phyloP scores from a whole-genome alignment of 2,329 filamentous ascomycete species.

The Fonsecaea multimorphosa region DNA sequence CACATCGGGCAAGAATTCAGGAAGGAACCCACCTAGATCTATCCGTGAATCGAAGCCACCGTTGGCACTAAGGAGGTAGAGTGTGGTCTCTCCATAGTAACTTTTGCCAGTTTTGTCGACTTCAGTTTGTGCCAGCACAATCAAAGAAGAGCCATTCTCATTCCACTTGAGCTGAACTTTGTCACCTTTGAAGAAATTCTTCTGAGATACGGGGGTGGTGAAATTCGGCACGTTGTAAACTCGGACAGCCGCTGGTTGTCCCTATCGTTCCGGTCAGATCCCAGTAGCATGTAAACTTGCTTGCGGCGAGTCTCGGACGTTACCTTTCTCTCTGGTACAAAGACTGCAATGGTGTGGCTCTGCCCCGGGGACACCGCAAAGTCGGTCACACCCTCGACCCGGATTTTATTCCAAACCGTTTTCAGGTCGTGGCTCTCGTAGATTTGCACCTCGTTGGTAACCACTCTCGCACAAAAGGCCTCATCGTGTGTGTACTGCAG shows the following conservation, averaged over 20 bases:
- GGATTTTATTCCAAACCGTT: constrained; percentile 93
- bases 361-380: constrained; percentile 90
- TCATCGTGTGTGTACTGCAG: constrained; percentile 96
- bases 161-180: constrained; percentile 99
- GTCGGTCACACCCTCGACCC: constrained; percentile 85
- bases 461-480: constrained; percentile 86
- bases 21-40: constrained; percentile 63
- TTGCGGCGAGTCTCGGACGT: constrained; percentile 4
- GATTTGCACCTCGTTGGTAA: constrained; percentile 98
- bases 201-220: constrained; percentile 81
- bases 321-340: constrained; percentile 94
- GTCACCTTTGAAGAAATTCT: constrained; percentile 99
- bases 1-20: neutral
- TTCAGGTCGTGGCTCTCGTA: constrained; percentile 85
- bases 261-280: constrained; percentile 58
- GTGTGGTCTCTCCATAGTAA: constrained; percentile 97
- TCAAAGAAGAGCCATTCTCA: constrained; percentile 82
- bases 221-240: constrained; percentile 94
- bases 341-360: constrained; percentile 90
- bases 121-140: constrained; percentile 95
- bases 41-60: constrained; percentile 92
- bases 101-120: constrained; percentile 98
- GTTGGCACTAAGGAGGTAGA: constrained; percentile 91
- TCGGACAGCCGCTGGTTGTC: constrained; percentile 90
- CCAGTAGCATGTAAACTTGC: constrained; percentile 22